These are phyloP conservation scores for Gentiana macrophylla DNA, from an alignment of 257 asterid species.

Conservation along the genomic window DNA sequence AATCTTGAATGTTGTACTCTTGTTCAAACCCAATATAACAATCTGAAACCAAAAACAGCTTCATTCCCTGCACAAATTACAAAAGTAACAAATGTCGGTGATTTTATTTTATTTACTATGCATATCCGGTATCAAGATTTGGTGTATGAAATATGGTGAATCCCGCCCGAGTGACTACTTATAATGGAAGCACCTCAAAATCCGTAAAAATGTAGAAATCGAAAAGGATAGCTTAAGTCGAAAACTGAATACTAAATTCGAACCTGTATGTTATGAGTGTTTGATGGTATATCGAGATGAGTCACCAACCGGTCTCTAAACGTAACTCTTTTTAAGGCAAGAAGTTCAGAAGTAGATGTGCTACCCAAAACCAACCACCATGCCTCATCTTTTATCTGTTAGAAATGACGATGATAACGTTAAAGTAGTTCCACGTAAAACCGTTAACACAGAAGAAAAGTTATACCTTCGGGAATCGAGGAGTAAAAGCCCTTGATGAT, in stretches of 20 bases:
- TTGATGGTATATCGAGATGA: constrained; percentile 60
- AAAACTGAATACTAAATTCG: constrained; percentile 1
- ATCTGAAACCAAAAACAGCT: too few species aligned
- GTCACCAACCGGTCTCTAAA: constrained; percentile 46
- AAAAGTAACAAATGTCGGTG: too few species aligned
- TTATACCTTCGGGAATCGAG: constrained; percentile 83
- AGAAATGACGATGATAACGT: constrained; percentile 10
- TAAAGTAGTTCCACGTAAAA: constrained; percentile 10
- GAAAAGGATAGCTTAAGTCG: too few species aligned
- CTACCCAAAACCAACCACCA: constrained; percentile 95
- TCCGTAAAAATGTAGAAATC: too few species aligned
- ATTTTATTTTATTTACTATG: too few species aligned
- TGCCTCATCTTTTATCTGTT: constrained; percentile 91
- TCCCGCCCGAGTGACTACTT: too few species aligned
- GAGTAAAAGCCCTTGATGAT: constrained; percentile 62
- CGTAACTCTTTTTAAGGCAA: constrained; percentile 72
- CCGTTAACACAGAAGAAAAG: constrained; percentile 1
- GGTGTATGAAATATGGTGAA: too few species aligned
- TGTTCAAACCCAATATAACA: too few species aligned
- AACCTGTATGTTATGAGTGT: constrained; percentile 43
- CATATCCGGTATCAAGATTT: too few species aligned
- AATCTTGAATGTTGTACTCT: too few species aligned
- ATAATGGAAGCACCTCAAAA: too few species aligned
- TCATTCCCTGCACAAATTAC: too few species aligned
- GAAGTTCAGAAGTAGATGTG: constrained; percentile 54